These are phyloP conservation scores for Yamadazyma tumulicola DNA, from an alignment of 805 yeast genomes.

Conservation along the genomic window DNA sequence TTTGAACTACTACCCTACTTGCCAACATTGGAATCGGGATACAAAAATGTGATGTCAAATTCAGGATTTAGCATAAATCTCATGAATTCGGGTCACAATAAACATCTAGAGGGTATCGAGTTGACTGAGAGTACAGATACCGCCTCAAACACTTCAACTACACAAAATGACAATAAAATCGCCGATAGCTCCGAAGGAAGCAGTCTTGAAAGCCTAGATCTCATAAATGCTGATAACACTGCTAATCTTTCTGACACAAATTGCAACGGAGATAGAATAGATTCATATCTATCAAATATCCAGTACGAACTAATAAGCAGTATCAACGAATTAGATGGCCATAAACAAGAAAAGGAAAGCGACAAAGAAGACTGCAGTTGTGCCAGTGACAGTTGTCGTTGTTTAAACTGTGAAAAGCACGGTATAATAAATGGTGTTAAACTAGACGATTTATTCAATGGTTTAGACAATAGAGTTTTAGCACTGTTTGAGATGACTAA, in stretches of 20 bases:
- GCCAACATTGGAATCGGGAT: background rate
- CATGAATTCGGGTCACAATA: no score
- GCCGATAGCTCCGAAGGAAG: background rate
- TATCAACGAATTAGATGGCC: background rate
- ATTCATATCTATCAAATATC: no score
- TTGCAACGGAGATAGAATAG: no score
- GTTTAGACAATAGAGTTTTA: constrained; percentile 8
- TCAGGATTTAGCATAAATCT: no score
- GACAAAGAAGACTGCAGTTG: constrained; percentile 19
- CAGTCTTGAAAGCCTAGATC: no score
- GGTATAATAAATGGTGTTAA: constrained; percentile 42
- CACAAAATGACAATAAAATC: background rate
- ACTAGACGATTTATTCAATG: constrained; percentile 33
- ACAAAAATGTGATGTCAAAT: no score
- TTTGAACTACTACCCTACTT: background rate
- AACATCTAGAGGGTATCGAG: no score
- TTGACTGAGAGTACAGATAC: no score
- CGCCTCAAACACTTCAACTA: background rate
- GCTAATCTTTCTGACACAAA: no score
- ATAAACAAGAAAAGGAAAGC: no score
- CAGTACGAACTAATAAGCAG: background rate
- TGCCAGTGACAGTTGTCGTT: constrained; percentile 28
- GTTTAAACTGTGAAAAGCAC: constrained; percentile 43
- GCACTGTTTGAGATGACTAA: constrained; percentile 1
- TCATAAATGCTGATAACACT: background rate